Evolutionary conservation across 305 asterid species (phyloP).

Genomic region (Withania somnifera): DNA sequence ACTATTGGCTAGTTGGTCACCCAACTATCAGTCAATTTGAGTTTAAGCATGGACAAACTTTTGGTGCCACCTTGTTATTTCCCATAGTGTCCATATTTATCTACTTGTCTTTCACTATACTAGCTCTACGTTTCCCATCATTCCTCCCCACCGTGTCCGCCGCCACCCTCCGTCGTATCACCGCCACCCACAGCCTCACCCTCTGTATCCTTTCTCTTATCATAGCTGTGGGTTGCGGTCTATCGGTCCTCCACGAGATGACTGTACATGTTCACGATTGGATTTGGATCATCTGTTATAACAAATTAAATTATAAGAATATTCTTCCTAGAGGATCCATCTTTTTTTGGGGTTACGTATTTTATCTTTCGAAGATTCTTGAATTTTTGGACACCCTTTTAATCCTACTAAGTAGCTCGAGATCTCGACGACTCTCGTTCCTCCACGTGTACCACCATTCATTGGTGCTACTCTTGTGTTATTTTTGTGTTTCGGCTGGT

Average conservation of each 20-base stretch:
- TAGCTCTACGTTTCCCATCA: slow-evolving; percentile 23
- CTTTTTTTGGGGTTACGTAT: slow-evolving; percentile 70
- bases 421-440: slow-evolving; percentile 50
- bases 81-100: slow-evolving; percentile 33
- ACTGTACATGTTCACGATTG: slow-evolving; percentile 18
- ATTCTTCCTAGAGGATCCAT: slow-evolving; percentile 42
- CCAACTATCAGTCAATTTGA: slow-evolving; percentile 48
- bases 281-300: slow-evolving; percentile 55
- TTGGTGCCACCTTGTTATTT: slow-evolving; percentile 50
- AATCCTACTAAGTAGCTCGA: slow-evolving; percentile 36
- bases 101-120: slow-evolving; percentile 44
- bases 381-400: slow-evolving; percentile 64
- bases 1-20: slow-evolving; percentile 60
- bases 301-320: slow-evolving; percentile 12
- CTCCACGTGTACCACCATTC: slow-evolving; percentile 92
- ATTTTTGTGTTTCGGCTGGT: slow-evolving; percentile 36
- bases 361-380: slow-evolving; percentile 60
- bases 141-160: slow-evolving; percentile 23
- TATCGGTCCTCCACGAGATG: slow-evolving; percentile 50
- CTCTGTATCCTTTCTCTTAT: slow-evolving; percentile 59
- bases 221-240: slow-evolving; percentile 48
- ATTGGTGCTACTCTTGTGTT: slow-evolving; percentile 61
- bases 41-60: slow-evolving; percentile 46
- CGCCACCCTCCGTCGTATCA: slow-evolving; percentile 44
- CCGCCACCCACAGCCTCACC: slow-evolving; percentile 60